phyloP scores from a whole-genome alignment of 73 alveolate genomes.

The Tetrahymena borealis region DNA sequence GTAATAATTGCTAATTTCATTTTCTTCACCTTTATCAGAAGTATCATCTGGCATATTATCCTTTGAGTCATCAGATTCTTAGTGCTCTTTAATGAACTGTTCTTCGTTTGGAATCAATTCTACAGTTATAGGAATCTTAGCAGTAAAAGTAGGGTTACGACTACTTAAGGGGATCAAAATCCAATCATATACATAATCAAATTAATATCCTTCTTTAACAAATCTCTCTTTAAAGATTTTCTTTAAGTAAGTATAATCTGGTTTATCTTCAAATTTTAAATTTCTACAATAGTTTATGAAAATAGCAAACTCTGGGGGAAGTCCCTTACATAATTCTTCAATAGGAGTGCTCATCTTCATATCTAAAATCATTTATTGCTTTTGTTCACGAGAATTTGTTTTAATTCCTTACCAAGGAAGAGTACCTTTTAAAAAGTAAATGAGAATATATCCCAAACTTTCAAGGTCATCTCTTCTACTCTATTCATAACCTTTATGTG shows the following conservation, averaged over 20 bases:
- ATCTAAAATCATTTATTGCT: conserved; percentile 77
- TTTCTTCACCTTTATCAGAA: background rate
- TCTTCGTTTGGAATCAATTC: conserved; percentile 41
- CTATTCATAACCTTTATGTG: conserved; percentile 79
- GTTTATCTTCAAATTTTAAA: conserved; percentile 74
- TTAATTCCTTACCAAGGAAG: conserved; percentile 94
- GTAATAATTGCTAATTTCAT: background rate
- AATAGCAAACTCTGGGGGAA: conserved; percentile 19
- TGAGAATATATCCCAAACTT: conserved; percentile 64
- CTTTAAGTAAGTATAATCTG: conserved; percentile 68
- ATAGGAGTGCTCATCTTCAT: conserved; percentile 73
- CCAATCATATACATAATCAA: conserved; percentile 63
- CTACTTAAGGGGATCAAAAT: conserved; percentile 33
- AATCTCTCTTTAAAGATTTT: conserved; percentile 55
- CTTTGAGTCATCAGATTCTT: background rate
- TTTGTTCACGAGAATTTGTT: conserved; percentile 84
- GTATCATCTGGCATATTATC: background rate
- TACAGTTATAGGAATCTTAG: conserved; percentile 33
- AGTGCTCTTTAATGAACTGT: background rate
- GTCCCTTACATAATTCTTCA: conserved; percentile 74
- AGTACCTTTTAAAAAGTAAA: conserved; percentile 54
- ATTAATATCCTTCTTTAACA: conserved; percentile 50
- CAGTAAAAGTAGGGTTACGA: conserved; percentile 35
- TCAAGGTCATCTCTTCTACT: conserved; percentile 79
- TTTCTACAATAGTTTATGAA: conserved; percentile 51